Conservation (phyloP, 1,284 basidiomycete genomes). For the Kalmanozyma brasiliensis region DNA sequence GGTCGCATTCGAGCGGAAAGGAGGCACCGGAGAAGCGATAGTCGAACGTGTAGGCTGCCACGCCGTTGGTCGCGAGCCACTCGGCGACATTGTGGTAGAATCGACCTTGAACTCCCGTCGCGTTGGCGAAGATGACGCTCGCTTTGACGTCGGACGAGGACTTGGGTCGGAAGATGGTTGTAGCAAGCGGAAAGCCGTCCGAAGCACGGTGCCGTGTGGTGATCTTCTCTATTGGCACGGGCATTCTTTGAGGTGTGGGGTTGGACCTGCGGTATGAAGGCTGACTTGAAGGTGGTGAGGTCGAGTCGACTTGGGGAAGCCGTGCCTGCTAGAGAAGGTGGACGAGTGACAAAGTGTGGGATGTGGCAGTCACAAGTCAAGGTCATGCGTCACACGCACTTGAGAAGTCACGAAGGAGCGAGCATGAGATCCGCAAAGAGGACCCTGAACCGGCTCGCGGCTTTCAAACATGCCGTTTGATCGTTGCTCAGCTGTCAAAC, state of each 20-base stretch:
- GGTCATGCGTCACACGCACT: background rate
- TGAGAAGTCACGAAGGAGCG: constrained; percentile 1
- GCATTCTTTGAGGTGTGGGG: constrained; percentile 9
- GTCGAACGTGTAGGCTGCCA: constrained; percentile 56
- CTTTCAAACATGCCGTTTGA: constrained; percentile 22
- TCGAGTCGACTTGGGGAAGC: no score
- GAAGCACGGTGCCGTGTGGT: constrained; percentile 23
- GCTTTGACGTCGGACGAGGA: constrained; percentile 17
- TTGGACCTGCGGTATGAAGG: background rate
- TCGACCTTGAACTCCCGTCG: constrained; percentile 52
- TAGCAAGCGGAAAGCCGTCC: constrained; percentile 49
- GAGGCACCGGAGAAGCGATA: constrained; percentile 53
- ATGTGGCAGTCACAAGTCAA: background rate
- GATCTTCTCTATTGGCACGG: constrained; percentile 15
- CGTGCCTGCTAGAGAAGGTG: background rate
- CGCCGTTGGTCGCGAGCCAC: constrained; percentile 49
- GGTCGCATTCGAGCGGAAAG: constrained; percentile 46
- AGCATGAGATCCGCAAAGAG: background rate
- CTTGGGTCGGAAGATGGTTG: constrained; percentile 44
- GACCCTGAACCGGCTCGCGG: constrained; percentile 27
- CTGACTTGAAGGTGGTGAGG: no score
- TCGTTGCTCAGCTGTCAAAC: background rate
- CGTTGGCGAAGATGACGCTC: constrained; percentile 50
- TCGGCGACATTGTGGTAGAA: constrained; percentile 56
- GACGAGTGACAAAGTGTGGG: background rate